phyloP scores from a whole-genome alignment of 352 stramenopile species.

The Globisporangium echinulatum region DNA sequence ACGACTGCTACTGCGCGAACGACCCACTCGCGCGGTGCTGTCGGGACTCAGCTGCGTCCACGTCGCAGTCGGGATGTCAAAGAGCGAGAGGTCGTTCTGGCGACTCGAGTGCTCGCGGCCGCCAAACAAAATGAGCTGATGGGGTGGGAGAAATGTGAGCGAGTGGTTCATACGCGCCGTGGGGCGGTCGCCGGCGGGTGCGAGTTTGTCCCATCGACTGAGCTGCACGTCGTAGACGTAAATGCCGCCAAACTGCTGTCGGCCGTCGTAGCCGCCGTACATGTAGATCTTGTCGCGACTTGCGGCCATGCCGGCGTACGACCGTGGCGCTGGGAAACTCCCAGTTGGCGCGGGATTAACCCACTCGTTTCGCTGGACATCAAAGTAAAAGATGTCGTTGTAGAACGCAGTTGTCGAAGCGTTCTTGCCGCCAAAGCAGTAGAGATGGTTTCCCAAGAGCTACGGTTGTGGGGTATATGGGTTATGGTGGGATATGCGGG shows the following conservation, averaged over 20 bases:
- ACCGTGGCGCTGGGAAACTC: constrained; percentile 29
- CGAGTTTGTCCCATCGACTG: constrained; percentile 51
- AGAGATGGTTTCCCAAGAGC: constrained; percentile 52
- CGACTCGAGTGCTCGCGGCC: constrained; percentile 34
- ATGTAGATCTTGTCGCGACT: constrained; percentile 57
- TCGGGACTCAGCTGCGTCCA: constrained; percentile 23
- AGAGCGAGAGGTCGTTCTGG: constrained; percentile 53
- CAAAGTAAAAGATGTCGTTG: constrained; percentile 76
- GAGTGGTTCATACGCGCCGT: constrained; percentile 56
- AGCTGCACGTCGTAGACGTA: constrained; percentile 46
- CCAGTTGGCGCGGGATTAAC: constrained; percentile 24
- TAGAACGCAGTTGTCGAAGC: constrained; percentile 36
- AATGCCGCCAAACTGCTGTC: constrained; percentile 49
- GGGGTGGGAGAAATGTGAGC: constrained; percentile 35
- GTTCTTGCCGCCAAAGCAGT: constrained; percentile 70
- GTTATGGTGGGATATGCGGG: not conserved
- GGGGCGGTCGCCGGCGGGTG: constrained; percentile 25
- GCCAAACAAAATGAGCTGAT: constrained; percentile 59
- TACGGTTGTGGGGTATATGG: constrained; percentile 7
- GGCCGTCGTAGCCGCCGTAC: constrained; percentile 51
- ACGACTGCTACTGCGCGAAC: constrained; percentile 3
- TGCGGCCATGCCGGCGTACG: constrained; percentile 44
- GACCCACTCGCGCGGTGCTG: not conserved
- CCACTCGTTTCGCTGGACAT: constrained; percentile 57
- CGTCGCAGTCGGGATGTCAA: constrained; percentile 24